Base-by-base conservation (phyloP, 2,329 filamentous ascomycete genomes). In the Delphinella strobiligena region DNA sequence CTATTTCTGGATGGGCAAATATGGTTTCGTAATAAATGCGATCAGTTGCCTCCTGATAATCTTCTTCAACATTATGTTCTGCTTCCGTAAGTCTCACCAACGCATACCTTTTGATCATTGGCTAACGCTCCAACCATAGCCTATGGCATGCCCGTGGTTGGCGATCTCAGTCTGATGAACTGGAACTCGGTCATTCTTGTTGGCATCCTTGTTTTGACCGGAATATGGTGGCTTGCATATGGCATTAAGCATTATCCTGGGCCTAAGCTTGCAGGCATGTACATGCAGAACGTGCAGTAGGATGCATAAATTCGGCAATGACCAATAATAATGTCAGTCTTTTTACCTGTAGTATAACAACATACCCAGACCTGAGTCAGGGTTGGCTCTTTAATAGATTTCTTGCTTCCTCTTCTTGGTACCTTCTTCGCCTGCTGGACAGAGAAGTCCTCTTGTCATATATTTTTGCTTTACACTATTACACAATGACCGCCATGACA, bases 121-220 rank as follows among this genome's bases (percentile, higher is more conserved):
- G 39, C 32, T 22, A 4, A 29, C n/a, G 11, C 14, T 18, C 24
- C 19, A 16, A n/a, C 29, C 9, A 2, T 43, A 66, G 62, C 66
- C 15, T 67, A 58, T 24, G 52, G 60, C 2, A 46, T 69, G 34
- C 64, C 68, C 9, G 62, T 66, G 4, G 53, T 61, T 41, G 63
- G 63, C 1, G 51, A 57, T 22, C 61, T 55, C 3, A 27, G 22
- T 27, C 10, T 40, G 16, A 71, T 71, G 68, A 71, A 70, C 47
- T 72, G 68, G 51, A 74, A 72, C 51, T 69, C 64, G 44, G 71
- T 74, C 3, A 71, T 74, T 40, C 52, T 74, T 16, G 64, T 64
- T 14, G 67, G 72, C 16, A 59, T 66, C 33, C 47, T 72, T n/a
- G 46, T 56, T 1, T 41, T 74, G 4, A 70, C 69, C 0, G 55